Evolutionary conservation across 177 flowering plant genomes (phyloP).

Genomic region (Telopea speciosissima): DNA sequence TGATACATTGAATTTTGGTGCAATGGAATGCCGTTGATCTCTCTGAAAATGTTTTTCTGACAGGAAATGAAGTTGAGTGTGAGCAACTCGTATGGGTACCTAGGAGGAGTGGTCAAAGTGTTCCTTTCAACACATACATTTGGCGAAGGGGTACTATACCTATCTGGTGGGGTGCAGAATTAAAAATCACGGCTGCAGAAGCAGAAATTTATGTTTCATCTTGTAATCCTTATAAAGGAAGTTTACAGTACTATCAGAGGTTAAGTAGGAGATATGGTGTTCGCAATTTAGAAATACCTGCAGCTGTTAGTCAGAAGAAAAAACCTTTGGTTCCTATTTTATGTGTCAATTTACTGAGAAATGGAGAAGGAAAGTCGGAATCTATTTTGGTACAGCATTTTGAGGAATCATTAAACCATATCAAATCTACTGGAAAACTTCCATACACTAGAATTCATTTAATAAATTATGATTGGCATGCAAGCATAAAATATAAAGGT

Average conservation of each 20-base stretch:
- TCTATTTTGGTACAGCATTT: slow-evolving; percentile 87
- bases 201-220: slow-evolving; percentile 93
- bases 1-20: slow-evolving; percentile 1
- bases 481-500: slow-evolving; percentile 73
- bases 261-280: slow-evolving; percentile 77
- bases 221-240: slow-evolving; percentile 87
- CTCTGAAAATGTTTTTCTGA: slow-evolving; percentile 9
- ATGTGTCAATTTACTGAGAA: slow-evolving; percentile 83
- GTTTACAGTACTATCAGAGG: slow-evolving; percentile 74
- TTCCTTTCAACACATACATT: slow-evolving; percentile 82
- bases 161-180: slow-evolving; percentile 99
- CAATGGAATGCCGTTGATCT: slow-evolving; percentile 1
- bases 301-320: slow-evolving; percentile 48
- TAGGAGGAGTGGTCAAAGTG: slow-evolving; percentile 55
- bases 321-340: slow-evolving; percentile 74
- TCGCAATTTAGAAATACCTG: slow-evolving; percentile 37
- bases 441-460: slow-evolving; percentile 65
- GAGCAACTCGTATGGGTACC: slow-evolving; percentile 97
- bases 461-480: slow-evolving; percentile 98
- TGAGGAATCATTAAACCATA: slow-evolving; percentile 72
- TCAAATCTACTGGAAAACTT: slow-evolving; percentile 65
- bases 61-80: slow-evolving; percentile 99
- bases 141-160: slow-evolving; percentile 99
- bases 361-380: slow-evolving; percentile 93
- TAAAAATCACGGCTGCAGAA: slow-evolving; percentile 93